Conservation (phyloP, 164 flowering plant species). For the Tinospora cordifolia region DNA sequence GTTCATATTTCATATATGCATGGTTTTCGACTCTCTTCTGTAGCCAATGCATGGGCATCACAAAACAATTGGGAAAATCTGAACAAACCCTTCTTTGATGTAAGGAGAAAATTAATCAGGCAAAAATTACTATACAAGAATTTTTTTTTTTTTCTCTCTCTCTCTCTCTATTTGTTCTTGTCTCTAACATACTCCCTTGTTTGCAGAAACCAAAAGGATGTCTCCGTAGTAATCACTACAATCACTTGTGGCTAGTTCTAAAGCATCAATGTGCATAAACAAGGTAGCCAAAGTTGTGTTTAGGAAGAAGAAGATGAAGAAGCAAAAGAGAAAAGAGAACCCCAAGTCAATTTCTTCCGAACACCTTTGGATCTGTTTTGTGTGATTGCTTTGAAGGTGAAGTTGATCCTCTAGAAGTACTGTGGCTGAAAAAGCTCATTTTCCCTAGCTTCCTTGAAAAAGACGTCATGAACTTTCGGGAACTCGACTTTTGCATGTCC, state of each 20-base stretch:
- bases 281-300: neutral
- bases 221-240: neutral
- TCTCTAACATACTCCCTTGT: neutral
- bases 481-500: conserved; percentile 59
- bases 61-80: neutral
- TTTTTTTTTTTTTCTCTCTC: neutral
- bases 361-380: conserved; percentile 34
- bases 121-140: neutral
- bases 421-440: conserved; percentile 51
- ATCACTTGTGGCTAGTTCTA: neutral
- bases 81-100: neutral
- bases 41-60: too few species aligned
- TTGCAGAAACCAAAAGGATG: neutral
- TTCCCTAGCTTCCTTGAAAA: conserved; percentile 67
- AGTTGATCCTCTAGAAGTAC: conserved; percentile 69
- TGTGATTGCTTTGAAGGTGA: conserved; percentile 75
- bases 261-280: neutral
- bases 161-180: neutral
- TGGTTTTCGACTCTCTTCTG: neutral
- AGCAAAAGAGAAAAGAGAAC: neutral
- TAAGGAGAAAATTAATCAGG: neutral
- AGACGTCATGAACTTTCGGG: conserved; percentile 64
- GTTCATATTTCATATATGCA: neutral
- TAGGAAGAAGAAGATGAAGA: neutral
- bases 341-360: conserved; percentile 1